Conservation (phyloP, 371 early-diverging fungal genomes). For the Batkoa obscura region DNA sequence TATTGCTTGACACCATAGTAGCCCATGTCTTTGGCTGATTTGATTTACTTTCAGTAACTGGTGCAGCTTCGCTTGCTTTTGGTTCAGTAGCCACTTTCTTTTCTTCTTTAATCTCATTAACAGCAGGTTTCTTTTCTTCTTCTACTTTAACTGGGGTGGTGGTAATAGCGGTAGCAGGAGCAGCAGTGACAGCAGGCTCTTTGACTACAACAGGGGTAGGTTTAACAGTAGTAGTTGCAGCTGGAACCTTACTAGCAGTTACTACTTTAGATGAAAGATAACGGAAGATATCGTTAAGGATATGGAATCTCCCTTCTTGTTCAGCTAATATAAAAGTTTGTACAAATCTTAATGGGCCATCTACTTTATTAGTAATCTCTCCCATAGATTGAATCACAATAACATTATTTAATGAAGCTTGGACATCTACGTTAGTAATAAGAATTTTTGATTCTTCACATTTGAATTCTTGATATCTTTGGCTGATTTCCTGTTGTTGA, state of each 20-base stretch:
- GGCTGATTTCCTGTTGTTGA: constrained; percentile 44
- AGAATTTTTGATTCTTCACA: constrained; percentile 68
- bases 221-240: background rate
- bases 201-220: background rate
- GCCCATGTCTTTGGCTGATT: too few relatives aligned
- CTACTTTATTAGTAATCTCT: constrained; percentile 68
- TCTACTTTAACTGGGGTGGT: too few relatives aligned
- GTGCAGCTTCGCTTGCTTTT: too few relatives aligned
- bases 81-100: too few relatives aligned
- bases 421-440: constrained; percentile 76
- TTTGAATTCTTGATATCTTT: constrained; percentile 45
- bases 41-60: too few relatives aligned
- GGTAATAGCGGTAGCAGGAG: constrained; percentile 5
- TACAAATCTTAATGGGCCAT: constrained; percentile 61
- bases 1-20: too few relatives aligned
- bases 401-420: constrained; percentile 50
- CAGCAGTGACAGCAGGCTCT: constrained; percentile 8
- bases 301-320: constrained; percentile 78
- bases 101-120: constrained; percentile 9
- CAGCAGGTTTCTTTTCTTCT: too few relatives aligned
- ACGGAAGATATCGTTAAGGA: constrained; percentile 87
- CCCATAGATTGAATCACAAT: constrained; percentile 85
- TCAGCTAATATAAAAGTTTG: constrained; percentile 88
- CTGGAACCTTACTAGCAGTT: constrained; percentile 8
- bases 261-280: constrained; percentile 83